These are phyloP conservation scores for Pyropia haitanensis DNA, from an alignment of 23 red algal genomes.

Conservation along the genomic window DNA sequence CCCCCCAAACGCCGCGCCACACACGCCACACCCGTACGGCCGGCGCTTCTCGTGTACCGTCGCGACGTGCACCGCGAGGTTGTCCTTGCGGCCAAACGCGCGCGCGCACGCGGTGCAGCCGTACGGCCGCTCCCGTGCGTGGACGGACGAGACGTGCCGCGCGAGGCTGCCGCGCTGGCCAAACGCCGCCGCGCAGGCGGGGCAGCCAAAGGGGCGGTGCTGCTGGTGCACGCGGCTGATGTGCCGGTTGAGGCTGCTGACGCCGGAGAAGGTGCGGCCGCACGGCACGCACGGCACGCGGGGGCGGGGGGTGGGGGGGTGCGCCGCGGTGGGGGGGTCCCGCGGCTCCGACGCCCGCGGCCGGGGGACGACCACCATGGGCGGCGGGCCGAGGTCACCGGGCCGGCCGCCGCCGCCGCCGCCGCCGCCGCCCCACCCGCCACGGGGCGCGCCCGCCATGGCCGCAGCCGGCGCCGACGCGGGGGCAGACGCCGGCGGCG, in stretches of 20 bases:
- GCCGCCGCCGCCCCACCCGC: too few relatives aligned
- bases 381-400: too few relatives aligned
- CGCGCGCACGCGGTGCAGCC: constrained; percentile 25
- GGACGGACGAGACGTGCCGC: constrained; percentile 33
- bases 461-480: too few relatives aligned
- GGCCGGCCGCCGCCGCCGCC: too few relatives aligned
- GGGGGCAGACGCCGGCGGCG: too few relatives aligned
- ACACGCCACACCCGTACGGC: constrained; percentile 41
- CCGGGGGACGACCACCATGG: too few relatives aligned
- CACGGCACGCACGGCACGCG: constrained; percentile 31
- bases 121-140: constrained; percentile 29
- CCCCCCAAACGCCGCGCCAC: constrained; percentile 44
- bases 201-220: constrained; percentile 33
- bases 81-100: constrained; percentile 32
- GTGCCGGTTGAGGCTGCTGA: constrained; percentile 42
- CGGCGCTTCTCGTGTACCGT: constrained; percentile 31
- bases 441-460: too few relatives aligned
- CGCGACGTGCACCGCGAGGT: constrained; percentile 46
- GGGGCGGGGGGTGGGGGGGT: neutral
- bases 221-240: constrained; percentile 47
- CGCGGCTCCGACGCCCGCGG: too few relatives aligned
- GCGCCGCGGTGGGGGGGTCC: too few relatives aligned
- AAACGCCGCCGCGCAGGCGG: constrained; percentile 27
- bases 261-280: constrained; percentile 38
- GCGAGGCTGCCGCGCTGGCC: constrained; percentile 38